These are phyloP conservation scores for Fusarium transvaalense DNA, from an alignment of 2,329 filamentous ascomycete genomes.

Conservation along the genomic window DNA sequence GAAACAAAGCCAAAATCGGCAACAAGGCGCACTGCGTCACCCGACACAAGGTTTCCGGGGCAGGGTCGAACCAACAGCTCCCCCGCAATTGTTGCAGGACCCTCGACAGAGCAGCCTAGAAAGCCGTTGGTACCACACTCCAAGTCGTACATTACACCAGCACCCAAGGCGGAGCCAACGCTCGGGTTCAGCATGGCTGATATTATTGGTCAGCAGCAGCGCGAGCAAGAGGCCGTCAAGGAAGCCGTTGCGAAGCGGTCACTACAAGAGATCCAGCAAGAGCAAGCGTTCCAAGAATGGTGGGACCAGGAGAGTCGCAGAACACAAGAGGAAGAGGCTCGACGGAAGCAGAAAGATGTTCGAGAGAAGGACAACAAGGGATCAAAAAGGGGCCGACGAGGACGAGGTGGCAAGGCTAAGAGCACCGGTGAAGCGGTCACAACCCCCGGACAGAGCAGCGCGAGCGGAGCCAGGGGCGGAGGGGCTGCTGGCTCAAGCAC, in stretches of 20 bases:
- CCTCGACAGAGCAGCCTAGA: slow-evolving; percentile 49
- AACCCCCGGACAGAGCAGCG: slow-evolving; percentile 36
- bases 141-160: slow-evolving; percentile 68
- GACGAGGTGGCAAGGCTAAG: slow-evolving; percentile 50
- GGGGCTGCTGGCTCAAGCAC: slow-evolving; percentile 25
- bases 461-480: slow-evolving; percentile 25
- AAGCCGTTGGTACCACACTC: slow-evolving; percentile 69
- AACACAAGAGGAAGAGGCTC: slow-evolving; percentile 72
- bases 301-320: slow-evolving; percentile 88
- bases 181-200: slow-evolving; percentile 83
- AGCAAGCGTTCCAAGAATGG: slow-evolving; percentile 97
- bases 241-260: slow-evolving; percentile 90
- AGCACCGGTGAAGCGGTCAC: slow-evolving; percentile 35
- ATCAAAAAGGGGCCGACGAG: slow-evolving; percentile 48
- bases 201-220: slow-evolving; percentile 88
- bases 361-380: slow-evolving; percentile 59
- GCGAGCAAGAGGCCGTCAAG: slow-evolving; percentile 83
- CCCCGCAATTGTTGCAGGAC: slow-evolving; percentile 46
- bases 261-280: slow-evolving; percentile 93
- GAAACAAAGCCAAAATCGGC: slow-evolving; percentile 57
- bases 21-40: slow-evolving; percentile 66
- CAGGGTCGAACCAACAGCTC: slow-evolving; percentile 60
- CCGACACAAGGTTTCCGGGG: slow-evolving; percentile 72
- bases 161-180: slow-evolving; percentile 71
- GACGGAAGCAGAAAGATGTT: slow-evolving; percentile 53